Base-by-base conservation (phyloP, 2,329 filamentous ascomycete genomes). In the Harringtonia aguacate region DNA sequence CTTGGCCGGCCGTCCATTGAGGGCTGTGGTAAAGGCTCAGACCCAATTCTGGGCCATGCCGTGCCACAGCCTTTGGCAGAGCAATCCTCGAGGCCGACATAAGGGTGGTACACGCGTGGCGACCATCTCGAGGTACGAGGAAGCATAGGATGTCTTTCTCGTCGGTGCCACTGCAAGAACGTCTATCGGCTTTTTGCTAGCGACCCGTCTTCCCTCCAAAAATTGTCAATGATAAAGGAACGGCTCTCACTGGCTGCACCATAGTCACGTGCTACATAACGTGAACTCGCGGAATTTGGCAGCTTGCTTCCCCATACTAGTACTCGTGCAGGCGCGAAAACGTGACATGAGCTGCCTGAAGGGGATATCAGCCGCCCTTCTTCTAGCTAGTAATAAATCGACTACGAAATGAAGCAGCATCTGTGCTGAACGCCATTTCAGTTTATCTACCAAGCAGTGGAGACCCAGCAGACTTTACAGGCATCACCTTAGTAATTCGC, bases 71-170 rank as follows among this genome's bases (percentile, higher is more conserved):
- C 50, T 43, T 49, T 34, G 50, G 41, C 48, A 49, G 44, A 41
- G 44, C 46, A 37, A 47, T 45, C 53, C 56, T 52, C 44, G 48
- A 46, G 39, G 47, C 48, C 41, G 51, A 52, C 53, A 56, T 58
- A 46, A 53, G 44, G 41, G 29, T 28, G 20, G 31, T 8, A 18
- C 28, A 14, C 39, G 42, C 30, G 36, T 38, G 41, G 43, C 46
- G 41, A 49, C 46, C 56, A 58, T 58, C 36, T 40, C 54, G 51
- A 48, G 43, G 29, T 14, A 33, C 27, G 15, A 13, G 15, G 36
- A 29, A 20, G 9, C 6, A 22, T n/a, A n/a, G n/a, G n/a, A n/a
- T n/a, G n/a, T n/a, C n/a, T n/a, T n/a, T 17, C 9, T 8, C 6
- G 22, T 28, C 21, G 40, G 20, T 28, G 33, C n/a, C 36, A 20